Evolutionary conservation across 495 filamentous ascomycete genomes (phyloP).

Genomic region (Penicillium antarcticum): DNA sequence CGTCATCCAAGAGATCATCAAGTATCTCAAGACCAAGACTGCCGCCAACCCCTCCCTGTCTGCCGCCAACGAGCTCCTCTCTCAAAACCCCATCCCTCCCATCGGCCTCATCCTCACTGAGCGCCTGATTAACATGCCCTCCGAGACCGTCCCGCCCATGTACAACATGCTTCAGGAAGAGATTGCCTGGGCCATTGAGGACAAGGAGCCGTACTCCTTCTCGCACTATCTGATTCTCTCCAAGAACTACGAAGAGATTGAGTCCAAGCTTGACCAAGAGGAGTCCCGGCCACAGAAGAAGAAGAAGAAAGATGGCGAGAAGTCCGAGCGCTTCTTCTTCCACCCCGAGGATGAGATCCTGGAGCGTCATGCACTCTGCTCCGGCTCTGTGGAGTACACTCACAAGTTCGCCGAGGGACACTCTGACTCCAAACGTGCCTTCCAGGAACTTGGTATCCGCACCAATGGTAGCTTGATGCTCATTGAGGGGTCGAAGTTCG

Average conservation of each 20-base stretch:
- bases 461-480: slow-evolving; percentile 77
- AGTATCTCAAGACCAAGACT: slow-evolving; percentile 67
- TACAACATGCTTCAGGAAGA: slow-evolving; percentile 94
- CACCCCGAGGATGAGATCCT: slow-evolving; percentile 96
- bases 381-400: slow-evolving; percentile 68
- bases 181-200: slow-evolving; percentile 82
- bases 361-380: slow-evolving; percentile 64
- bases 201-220: slow-evolving; percentile 91
- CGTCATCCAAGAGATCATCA: slow-evolving; percentile 62
- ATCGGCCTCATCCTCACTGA: slow-evolving; percentile 88
- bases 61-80: slow-evolving; percentile 52
- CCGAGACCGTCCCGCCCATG: slow-evolving; percentile 90
- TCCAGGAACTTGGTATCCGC: slow-evolving; percentile 88
- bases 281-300: slow-evolving; percentile 71
- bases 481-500: slow-evolving; percentile 67
- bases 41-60: slow-evolving; percentile 50
- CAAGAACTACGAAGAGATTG: slow-evolving; percentile 85
- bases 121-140: slow-evolving; percentile 90
- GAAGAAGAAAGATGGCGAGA: slow-evolving; percentile 59
- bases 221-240: slow-evolving; percentile 89
- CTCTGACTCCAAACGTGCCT: slow-evolving; percentile 88
- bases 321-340: slow-evolving; percentile 71
- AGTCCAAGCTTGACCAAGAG: slow-evolving; percentile 70
- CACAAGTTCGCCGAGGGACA: slow-evolving; percentile 72
- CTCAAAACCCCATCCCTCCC: slow-evolving; percentile 47